These are phyloP conservation scores for Agaricus blazei DNA, from an alignment of 768 basidiomycete species.

Conservation along the genomic window DNA sequence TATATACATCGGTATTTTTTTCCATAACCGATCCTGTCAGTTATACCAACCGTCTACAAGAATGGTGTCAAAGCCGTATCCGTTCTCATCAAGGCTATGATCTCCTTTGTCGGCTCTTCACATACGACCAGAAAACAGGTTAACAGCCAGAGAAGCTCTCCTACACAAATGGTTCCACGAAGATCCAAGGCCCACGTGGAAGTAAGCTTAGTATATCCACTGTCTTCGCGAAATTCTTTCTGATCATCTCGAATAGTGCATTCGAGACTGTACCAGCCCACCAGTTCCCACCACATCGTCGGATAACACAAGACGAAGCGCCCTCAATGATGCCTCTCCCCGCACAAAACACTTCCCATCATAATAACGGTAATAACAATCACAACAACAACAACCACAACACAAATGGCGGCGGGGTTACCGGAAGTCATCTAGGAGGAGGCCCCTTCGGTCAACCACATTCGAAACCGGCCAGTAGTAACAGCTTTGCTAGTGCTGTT, in stretches of 20 bases:
- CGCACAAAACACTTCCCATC: conserved; percentile 37
- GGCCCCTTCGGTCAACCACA: conserved; percentile 48
- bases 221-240: background rate
- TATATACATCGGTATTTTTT: background rate
- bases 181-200: conserved; percentile 79
- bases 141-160: conserved; percentile 80
- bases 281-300: conserved; percentile 78
- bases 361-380: conserved; percentile 9
- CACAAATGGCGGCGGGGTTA: conserved; percentile 13
- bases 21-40: conserved; percentile 10
- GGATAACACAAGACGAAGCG: conserved; percentile 91
- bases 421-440: conserved; percentile 19
- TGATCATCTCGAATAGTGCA: conserved; percentile 41
- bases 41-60: conserved; percentile 53
- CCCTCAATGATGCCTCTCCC: conserved; percentile 78
- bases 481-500: conserved; percentile 61
- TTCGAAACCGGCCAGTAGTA: conserved; percentile 54
- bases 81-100: conserved; percentile 66
- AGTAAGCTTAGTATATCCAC: conserved; percentile 45
- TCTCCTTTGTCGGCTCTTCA: conserved; percentile 80
- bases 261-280: conserved; percentile 61
- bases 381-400: too few relatives aligned
- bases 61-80: conserved; percentile 73
- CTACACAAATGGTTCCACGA: conserved; percentile 90
- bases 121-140: conserved; percentile 82